Evolutionary conservation across 2,329 filamentous ascomycete species (phyloP).

Genomic region (Zymoseptoria tritici): DNA sequence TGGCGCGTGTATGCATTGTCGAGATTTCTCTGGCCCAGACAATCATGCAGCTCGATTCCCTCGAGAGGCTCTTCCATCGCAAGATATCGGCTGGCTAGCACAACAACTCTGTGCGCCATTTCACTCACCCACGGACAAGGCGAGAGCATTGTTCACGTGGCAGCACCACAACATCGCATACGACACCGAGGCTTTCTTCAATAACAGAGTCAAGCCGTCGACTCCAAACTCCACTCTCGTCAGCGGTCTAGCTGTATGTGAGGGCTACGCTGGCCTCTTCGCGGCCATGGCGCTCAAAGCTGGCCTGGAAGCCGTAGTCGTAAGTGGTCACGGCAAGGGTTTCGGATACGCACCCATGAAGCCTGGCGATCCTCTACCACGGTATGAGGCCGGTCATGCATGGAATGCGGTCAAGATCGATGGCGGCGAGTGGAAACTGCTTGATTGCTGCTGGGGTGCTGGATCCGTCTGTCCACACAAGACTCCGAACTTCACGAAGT

Average conservation of each 20-base stretch:
- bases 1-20: conserved; percentile 64
- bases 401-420: conserved; percentile 90
- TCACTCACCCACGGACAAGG: conserved; percentile 83
- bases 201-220: conserved; percentile 53
- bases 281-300: conserved; percentile 68
- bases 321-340: conserved; percentile 79
- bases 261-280: conserved; percentile 82
- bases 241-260: conserved; percentile 77
- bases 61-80: conserved; percentile 60
- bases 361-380: conserved; percentile 59
- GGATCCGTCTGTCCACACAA: conserved; percentile 54
- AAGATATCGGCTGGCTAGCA: conserved; percentile 64
- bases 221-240: conserved; percentile 67
- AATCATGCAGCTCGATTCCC: conserved; percentile 70
- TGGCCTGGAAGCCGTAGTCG: conserved; percentile 68
- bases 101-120: conserved; percentile 72
- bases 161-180: conserved; percentile 89
- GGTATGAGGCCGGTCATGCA: conserved; percentile 58
- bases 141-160: conserved; percentile 89
- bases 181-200: conserved; percentile 73
- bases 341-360: conserved; percentile 60
- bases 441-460: conserved; percentile 91
- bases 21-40: conserved; percentile 82
- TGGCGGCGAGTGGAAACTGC: conserved; percentile 77
- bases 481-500: conserved; percentile 55